Percentiles rank a stretch among this genome's conserved stretches.
phyloP scores from a whole-genome alignment of 2,329 filamentous ascomycete genomes.

The Alternaria triticina region DNA sequence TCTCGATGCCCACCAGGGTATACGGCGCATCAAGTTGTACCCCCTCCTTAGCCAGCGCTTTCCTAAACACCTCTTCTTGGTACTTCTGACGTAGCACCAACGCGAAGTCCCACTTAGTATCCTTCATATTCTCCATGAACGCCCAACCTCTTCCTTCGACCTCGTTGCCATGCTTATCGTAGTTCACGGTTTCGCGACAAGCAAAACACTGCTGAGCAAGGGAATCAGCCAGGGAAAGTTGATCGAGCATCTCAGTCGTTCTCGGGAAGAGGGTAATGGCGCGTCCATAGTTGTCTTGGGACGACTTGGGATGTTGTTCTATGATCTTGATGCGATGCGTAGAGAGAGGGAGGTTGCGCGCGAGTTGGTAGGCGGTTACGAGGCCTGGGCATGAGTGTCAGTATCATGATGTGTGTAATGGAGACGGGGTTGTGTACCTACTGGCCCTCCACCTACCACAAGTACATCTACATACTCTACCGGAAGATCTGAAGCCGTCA shows the following conservation, averaged over 20 bases:
- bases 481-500: slow-evolving; percentile 6
- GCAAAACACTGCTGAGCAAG: slow-evolving; percentile 62
- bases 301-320: slow-evolving; percentile 57
- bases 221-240: slow-evolving; percentile 57
- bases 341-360: slow-evolving; percentile 50
- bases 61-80: slow-evolving; percentile 60
- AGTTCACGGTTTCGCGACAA: slow-evolving; percentile 58
- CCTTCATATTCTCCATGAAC: slow-evolving; percentile 61
- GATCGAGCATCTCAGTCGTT: slow-evolving; percentile 60
- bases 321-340: slow-evolving; percentile 54
- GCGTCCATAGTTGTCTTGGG: slow-evolving; percentile 60
- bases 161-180: slow-evolving; percentile 55
- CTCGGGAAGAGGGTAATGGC: slow-evolving; percentile 62
- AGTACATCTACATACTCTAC: slow-evolving; percentile 31
- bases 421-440: slow-evolving; percentile 41
- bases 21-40: slow-evolving; percentile 46
- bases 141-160: slow-evolving; percentile 57
- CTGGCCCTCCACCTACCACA: slow-evolving; percentile 51
- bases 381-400: slow-evolving; percentile 5
- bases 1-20: slow-evolving; percentile 47
- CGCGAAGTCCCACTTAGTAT: slow-evolving; percentile 60
- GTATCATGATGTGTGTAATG: background rate
- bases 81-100: slow-evolving; percentile 64
- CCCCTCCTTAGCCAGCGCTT: slow-evolving; percentile 47
- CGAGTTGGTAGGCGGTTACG: slow-evolving; percentile 56